Conservation (phyloP, 1,284 basidiomycete species). For the Ceratobasidium sp. region DNA sequence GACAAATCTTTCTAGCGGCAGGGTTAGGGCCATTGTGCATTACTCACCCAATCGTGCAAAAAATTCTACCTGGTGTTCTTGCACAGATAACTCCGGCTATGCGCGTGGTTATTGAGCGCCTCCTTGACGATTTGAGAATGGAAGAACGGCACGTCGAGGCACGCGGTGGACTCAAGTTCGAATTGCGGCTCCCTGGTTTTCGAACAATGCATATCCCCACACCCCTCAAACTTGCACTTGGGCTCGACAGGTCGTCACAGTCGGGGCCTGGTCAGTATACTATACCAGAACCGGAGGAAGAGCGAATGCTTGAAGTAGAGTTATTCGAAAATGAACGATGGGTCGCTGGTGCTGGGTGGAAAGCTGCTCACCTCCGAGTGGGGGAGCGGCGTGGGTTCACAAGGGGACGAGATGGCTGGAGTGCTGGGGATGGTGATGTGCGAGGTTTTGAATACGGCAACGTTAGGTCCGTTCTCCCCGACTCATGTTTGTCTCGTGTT, state of each 20-base stretch:
- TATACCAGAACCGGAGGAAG: slow-evolving; percentile 36
- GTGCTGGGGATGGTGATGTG: slow-evolving; percentile 63
- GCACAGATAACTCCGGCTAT: slow-evolving; percentile 34
- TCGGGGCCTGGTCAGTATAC: slow-evolving; percentile 18
- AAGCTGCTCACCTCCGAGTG: slow-evolving; percentile 65
- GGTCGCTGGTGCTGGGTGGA: slow-evolving; percentile 52
- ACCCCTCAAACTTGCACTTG: slow-evolving; percentile 22
- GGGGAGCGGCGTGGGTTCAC: slow-evolving; percentile 77
- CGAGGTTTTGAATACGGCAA: slow-evolving; percentile 62
- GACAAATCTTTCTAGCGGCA: slow-evolving; percentile 68
- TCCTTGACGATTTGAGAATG: slow-evolving; percentile 75
- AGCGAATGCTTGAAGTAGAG: slow-evolving; percentile 67
- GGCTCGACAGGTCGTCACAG: slow-evolving; percentile 9
- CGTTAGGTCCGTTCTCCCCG: slow-evolving; percentile 69
- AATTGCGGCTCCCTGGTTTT: slow-evolving; percentile 36
- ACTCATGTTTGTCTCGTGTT: slow-evolving; percentile 28
- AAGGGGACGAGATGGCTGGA: slow-evolving; percentile 79
- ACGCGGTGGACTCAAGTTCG: slow-evolving; percentile 50
- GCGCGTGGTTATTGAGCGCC: slow-evolving; percentile 53
- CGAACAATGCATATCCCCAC: slow-evolving; percentile 32
- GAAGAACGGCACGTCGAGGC: slow-evolving; percentile 73
- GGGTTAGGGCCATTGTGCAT: slow-evolving; percentile 69
- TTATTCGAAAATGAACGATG: slow-evolving; percentile 84
- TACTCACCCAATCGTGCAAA: slow-evolving; percentile 67
- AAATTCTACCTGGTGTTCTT: slow-evolving; percentile 56